A percentile compares a stretch with the other conserved stretches of the same genome.
Evolutionary conservation across 208 protist genomes (phyloP).

Genomic region (Trichomonas vaginalis): DNA sequence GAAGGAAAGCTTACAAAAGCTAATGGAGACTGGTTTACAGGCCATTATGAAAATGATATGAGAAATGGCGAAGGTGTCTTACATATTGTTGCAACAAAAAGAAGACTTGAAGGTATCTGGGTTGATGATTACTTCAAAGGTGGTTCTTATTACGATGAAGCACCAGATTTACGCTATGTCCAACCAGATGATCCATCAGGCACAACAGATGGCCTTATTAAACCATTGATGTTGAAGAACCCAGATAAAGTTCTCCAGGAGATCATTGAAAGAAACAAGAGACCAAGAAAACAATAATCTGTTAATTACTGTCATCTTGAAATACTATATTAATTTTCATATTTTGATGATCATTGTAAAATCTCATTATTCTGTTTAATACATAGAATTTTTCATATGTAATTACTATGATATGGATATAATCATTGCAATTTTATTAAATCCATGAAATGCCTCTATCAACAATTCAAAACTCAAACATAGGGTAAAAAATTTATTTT

Average conservation of each 20-base stretch:
- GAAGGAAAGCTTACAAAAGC: neutral
- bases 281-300: neutral
- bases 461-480: no score
- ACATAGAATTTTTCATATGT: no score
- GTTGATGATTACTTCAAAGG: neutral
- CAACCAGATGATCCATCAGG: neutral
- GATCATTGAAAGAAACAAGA: neutral
- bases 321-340: no score
- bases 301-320: no score
- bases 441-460: no score
- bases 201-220: conserved; percentile 5
- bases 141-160: conserved; percentile 14
- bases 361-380: no score
- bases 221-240: neutral
- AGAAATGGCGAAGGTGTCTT: conserved; percentile 19
- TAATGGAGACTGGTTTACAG: conserved; percentile 20
- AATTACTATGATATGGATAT: no score
- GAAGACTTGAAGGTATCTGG: conserved; percentile 11
- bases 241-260: neutral
- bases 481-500: no score
- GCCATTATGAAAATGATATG: conserved; percentile 5
- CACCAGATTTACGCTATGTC: neutral
- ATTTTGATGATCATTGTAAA: no score
- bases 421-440: no score
- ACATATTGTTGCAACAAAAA: neutral